A percentile compares a stretch with the other conserved stretches of the same genome.
phyloP scores from a whole-genome alignment of 1,284 basidiomycete species.

The Uromyces viciae-fabae region DNA sequence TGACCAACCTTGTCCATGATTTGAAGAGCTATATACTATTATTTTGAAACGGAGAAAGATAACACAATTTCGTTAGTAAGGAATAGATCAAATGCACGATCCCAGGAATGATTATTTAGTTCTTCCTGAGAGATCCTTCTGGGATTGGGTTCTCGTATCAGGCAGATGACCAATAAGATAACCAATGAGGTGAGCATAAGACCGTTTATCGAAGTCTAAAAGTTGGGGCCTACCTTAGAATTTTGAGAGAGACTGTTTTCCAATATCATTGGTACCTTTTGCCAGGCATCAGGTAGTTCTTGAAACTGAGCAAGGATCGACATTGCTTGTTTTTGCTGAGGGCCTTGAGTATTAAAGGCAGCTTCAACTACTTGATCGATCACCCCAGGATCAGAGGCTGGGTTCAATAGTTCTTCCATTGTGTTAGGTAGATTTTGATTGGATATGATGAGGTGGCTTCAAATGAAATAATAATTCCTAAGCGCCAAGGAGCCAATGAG shows the following conservation, averaged over 20 bases:
- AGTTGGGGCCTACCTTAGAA: conserved; percentile 68
- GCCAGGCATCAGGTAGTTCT: conserved; percentile 97
- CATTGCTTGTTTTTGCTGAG: conserved; percentile 57
- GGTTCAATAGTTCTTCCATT: conserved; percentile 46
- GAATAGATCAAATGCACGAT: neutral
- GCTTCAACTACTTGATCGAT: conserved; percentile 76
- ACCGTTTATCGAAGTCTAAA: neutral
- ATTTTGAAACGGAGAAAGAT: neutral
- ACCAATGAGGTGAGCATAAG: neutral
- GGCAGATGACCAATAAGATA: too few relatives aligned
- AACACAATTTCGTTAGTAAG: neutral
- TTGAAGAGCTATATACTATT: conserved; percentile 70
- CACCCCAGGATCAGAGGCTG: conserved; percentile 65
- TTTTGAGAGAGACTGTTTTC: conserved; percentile 80
- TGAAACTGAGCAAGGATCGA: conserved; percentile 83
- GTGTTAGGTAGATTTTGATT: too few relatives aligned
- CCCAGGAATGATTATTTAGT: neutral
- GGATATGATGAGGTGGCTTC: too few relatives aligned
- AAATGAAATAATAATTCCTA: too few relatives aligned
- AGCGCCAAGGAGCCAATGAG: too few relatives aligned
- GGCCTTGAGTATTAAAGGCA: conserved; percentile 73
- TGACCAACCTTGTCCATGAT: conserved; percentile 68
- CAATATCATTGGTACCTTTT: conserved; percentile 88
- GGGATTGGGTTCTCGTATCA: neutral
- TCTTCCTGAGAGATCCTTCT: neutral